A percentile compares a stretch with the other conserved stretches of the same genome.
Conservation (phyloP, 1,284 basidiomycete genomes). For the Malassezia nana region DNA sequence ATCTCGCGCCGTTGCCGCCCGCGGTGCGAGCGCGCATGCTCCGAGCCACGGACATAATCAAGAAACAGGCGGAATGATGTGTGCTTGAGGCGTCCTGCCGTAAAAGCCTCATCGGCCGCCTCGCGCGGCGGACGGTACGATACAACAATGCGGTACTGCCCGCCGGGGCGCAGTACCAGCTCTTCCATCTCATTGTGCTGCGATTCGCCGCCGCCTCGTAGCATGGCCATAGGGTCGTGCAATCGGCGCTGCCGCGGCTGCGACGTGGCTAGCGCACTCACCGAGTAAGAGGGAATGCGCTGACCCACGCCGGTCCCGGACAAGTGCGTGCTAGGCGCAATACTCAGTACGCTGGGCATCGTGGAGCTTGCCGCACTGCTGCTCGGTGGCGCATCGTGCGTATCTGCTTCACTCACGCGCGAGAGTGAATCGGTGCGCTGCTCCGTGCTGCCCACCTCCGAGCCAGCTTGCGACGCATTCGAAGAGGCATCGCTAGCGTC, state of each 20-base stretch:
- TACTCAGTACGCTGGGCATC: neutral
- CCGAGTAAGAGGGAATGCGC: constrained; percentile 15
- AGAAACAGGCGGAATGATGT: constrained; percentile 51
- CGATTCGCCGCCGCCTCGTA: constrained; percentile 38
- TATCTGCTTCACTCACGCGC: constrained; percentile 1
- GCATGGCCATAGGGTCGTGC: constrained; percentile 17
- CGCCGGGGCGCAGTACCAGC: constrained; percentile 52
- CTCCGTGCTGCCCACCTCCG: constrained; percentile 27
- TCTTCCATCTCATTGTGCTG: constrained; percentile 51
- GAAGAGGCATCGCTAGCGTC: constrained; percentile 19
- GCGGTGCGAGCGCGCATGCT: constrained; percentile 35
- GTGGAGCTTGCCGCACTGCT: constrained; percentile 1
- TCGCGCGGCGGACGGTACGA: constrained; percentile 50
- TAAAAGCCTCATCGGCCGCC: constrained; percentile 30
- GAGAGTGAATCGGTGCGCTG: neutral
- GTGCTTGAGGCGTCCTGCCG: constrained; percentile 49
- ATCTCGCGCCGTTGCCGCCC: constrained; percentile 48
- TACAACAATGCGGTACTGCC: constrained; percentile 52
- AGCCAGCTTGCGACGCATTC: constrained; percentile 42
- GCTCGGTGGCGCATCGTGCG: neutral
- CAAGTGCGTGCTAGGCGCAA: neutral
- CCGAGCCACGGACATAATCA: constrained; percentile 48
- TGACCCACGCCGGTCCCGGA: neutral
- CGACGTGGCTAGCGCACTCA: constrained; percentile 5
- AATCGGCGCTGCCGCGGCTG: constrained; percentile 8